Conservation (phyloP, 331 rosid genomes). For the Malus hybrid region DNA sequence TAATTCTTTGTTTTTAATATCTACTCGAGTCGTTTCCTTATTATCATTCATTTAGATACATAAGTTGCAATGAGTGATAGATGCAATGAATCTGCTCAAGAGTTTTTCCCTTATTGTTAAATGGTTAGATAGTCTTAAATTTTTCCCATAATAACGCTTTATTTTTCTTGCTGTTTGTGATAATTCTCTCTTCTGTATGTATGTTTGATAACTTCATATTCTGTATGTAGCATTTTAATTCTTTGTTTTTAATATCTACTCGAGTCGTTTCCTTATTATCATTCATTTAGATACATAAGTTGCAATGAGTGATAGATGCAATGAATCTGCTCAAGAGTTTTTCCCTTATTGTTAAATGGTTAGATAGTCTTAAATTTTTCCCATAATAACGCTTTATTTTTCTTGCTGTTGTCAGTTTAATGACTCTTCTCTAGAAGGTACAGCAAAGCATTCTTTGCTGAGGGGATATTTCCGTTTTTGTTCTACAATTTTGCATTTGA, state of each 20-base stretch:
- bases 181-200: not conserved
- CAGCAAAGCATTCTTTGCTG: not conserved
- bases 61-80: not conserved
- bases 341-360: not conserved
- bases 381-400: not conserved
- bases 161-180: not conserved
- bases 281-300: not conserved
- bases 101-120: not conserved
- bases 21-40: not conserved
- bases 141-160: not conserved
- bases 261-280: too few species aligned
- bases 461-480: not conserved
- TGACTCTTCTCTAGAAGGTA: not conserved
- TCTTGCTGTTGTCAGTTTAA: not conserved
- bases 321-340: not conserved
- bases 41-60: not conserved
- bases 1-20: not conserved
- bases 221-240: not conserved
- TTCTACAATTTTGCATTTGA: not conserved
- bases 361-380: not conserved
- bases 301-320: not conserved
- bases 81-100: not conserved
- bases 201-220: not conserved
- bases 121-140: not conserved
- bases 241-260: not conserved